These are phyloP conservation scores for Maudiozyma serrabonitensis DNA, from an alignment of 805 yeast species.

Conservation along the genomic window DNA sequence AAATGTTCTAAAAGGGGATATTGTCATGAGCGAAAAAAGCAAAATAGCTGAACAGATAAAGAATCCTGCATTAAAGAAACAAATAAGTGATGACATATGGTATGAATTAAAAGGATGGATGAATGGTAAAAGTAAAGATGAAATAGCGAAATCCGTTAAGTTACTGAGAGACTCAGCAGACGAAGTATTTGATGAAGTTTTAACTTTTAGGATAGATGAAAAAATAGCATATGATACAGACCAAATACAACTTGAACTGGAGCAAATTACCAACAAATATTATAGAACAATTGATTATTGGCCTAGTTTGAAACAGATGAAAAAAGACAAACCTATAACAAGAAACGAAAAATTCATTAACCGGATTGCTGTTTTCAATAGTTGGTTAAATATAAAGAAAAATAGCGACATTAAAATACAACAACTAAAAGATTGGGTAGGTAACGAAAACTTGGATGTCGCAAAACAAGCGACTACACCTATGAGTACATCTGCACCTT, in stretches of 20 bases:
- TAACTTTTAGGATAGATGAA: slow-evolving; percentile 49
- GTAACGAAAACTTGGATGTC: slow-evolving; percentile 69
- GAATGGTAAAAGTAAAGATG: slow-evolving; percentile 69
- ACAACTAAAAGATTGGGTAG: slow-evolving; percentile 69
- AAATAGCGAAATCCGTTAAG: slow-evolving; percentile 60
- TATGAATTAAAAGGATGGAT: slow-evolving; percentile 75
- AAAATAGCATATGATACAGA: slow-evolving; percentile 25
- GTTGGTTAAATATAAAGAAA: slow-evolving; percentile 73
- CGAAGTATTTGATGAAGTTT: slow-evolving; percentile 56
- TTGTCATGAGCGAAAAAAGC: slow-evolving; percentile 81
- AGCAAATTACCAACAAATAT: slow-evolving; percentile 45
- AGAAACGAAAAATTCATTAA: slow-evolving; percentile 52
- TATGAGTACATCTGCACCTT: slow-evolving; percentile 32
- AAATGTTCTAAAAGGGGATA: slow-evolving; percentile 89
- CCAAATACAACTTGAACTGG: slow-evolving; percentile 43
- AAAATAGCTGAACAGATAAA: slow-evolving; percentile 45
- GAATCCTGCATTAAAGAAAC: slow-evolving; percentile 20
- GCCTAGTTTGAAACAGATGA: slow-evolving; percentile 73
- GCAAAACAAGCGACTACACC: slow-evolving; percentile 27
- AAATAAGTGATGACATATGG: slow-evolving; percentile 52
- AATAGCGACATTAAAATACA: slow-evolving; percentile 55
- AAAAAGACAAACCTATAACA: slow-evolving; percentile 63
- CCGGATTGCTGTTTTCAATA: slow-evolving; percentile 63
- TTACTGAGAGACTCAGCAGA: slow-evolving; percentile 66
- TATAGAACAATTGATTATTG: slow-evolving; percentile 66